phyloP scores from a whole-genome alignment of 1,284 basidiomycete species.

The Agroathelia rolfsii region DNA sequence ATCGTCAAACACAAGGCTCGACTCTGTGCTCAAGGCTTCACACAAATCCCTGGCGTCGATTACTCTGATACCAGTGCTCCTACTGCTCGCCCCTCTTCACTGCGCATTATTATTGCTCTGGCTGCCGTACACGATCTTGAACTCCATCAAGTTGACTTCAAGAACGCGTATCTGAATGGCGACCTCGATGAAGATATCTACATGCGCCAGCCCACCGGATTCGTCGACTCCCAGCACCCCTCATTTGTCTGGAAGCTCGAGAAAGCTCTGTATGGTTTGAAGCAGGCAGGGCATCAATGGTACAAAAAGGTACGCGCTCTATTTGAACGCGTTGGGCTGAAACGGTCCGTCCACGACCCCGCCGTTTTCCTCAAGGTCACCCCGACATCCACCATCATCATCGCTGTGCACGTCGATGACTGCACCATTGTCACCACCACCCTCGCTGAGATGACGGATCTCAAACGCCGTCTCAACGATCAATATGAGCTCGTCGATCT shows the following conservation, averaged over 20 bases:
- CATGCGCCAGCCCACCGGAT: constrained; percentile 23
- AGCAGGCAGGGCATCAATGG: constrained; percentile 16
- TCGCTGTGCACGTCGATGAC: constrained; percentile 24
- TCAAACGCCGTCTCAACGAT: constrained; percentile 19
- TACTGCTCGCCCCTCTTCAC: constrained; percentile 5
- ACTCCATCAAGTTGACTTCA: constrained; percentile 7
- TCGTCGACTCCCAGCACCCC: constrained; percentile 6
- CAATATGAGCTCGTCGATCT: constrained; percentile 19
- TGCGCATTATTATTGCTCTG: constrained; percentile 3
- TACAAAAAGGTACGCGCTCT: constrained; percentile 16
- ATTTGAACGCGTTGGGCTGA: constrained; percentile 14
- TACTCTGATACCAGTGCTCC: constrained; percentile 16
- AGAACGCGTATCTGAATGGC: constrained; percentile 17
- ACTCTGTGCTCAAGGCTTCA: constrained; percentile 30
- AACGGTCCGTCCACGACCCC: constrained; percentile 14
- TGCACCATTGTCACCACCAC: constrained; percentile 15
- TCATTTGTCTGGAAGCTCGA: constrained; percentile 11
- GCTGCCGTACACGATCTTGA: constrained; percentile 5
- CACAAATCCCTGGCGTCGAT: constrained; percentile 25
- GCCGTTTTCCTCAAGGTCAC: constrained; percentile 6
- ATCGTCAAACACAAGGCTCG: constrained; percentile 20
- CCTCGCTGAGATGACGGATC: constrained; percentile 11
- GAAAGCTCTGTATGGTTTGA: constrained; percentile 17
- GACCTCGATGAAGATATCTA: constrained; percentile 23
- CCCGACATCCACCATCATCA: constrained; percentile 15